Base-by-base conservation (phyloP, 2,329 filamentous ascomycete genomes). In the Xylogone sp. region DNA sequence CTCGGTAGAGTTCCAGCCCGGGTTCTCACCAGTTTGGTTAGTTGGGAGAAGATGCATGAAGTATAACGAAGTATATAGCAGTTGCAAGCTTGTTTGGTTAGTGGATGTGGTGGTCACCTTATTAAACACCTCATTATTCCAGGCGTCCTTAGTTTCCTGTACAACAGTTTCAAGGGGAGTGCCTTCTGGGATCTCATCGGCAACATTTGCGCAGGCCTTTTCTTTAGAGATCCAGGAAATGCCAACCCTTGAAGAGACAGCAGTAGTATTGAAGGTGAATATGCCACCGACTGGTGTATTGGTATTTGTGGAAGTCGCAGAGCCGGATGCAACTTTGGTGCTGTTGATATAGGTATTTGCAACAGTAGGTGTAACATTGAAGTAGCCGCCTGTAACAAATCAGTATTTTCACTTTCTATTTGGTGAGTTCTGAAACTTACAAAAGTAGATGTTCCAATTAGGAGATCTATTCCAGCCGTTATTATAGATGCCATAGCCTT, bases 11-110 rank as follows among this genome's bases (percentile, higher is more conserved):
- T 69, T 63, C 85, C 86, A 89, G 0, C 75, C 66, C 0, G 85
- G 84, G 53, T 88, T 90, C 62, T 89, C 86, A 0, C 83, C 84
- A 0, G 84, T 88, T 55, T 83, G 81, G 62, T 89, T 87, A 1
- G 83, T 84, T 0, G 86, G 84, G 24, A 87, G 77, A 16, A 88
- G 66, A 52, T 82, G 79, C 79, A 86, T 85, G 58, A 85, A 84
- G 61, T 88, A 89, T 29, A 90, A 64, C 0, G 82, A 83, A 0
- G 81, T 81, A 68, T 90, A 90, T 2, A 90, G 71, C 22, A 87
- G 70, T 46, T 76, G 70, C 7, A 87, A 69, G 45, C 80, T 83
- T 0, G 74, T 76, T 13, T 66, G 62, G 59, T 86, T 75, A 6
- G 73, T 78, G 0, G 76, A 78, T 0, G 84, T 84, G 66, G 3